Conservation (phyloP, 2,329 filamentous ascomycete species). For the Lasiodiplodia theobromae region DNA sequence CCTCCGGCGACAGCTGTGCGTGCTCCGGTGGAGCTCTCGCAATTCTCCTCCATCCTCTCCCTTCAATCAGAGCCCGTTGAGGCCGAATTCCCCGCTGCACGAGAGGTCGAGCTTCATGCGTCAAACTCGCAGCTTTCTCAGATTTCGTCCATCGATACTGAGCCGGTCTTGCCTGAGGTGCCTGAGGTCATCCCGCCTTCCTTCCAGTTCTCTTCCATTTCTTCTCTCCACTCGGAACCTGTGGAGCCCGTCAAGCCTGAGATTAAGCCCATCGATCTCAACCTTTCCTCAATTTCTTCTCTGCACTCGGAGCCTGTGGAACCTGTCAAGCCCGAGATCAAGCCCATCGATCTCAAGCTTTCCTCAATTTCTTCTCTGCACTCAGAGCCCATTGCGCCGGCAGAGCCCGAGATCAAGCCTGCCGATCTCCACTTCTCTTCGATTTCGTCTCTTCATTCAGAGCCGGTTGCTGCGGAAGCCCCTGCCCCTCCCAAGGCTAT, state of each 20-base stretch:
- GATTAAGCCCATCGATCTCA: conserved; percentile 21
- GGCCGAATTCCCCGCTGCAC: conserved; percentile 12
- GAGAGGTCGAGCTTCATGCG: conserved; percentile 1
- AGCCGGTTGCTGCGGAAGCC: conserved; percentile 38
- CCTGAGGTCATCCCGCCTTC: conserved; percentile 8
- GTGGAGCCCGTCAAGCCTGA: conserved; percentile 27
- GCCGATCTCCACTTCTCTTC: conserved; percentile 30
- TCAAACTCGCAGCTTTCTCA: conserved; percentile 22
- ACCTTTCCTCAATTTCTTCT: conserved; percentile 33
- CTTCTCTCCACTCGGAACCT: conserved; percentile 23
- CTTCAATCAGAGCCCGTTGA: conserved; percentile 27
- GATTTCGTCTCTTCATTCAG: conserved; percentile 35
- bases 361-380: conserved; percentile 7
- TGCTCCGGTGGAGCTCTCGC: neutral
- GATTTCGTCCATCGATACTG: conserved; percentile 24
- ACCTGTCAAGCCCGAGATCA: conserved; percentile 5
- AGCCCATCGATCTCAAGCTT: conserved; percentile 1
- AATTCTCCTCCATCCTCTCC: conserved; percentile 22
- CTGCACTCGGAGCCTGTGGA: conserved; percentile 33
- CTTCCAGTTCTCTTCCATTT: conserved; percentile 18
- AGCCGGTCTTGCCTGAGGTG: conserved; percentile 32
- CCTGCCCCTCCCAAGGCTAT: conserved; percentile 10
- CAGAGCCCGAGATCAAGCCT: conserved; percentile 6
- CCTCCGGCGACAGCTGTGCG: conserved; percentile 24
- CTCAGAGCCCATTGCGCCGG: conserved; percentile 33